Evolutionary conservation across 345 rosid species (phyloP).

Genomic region (Pistacia integerrima): DNA sequence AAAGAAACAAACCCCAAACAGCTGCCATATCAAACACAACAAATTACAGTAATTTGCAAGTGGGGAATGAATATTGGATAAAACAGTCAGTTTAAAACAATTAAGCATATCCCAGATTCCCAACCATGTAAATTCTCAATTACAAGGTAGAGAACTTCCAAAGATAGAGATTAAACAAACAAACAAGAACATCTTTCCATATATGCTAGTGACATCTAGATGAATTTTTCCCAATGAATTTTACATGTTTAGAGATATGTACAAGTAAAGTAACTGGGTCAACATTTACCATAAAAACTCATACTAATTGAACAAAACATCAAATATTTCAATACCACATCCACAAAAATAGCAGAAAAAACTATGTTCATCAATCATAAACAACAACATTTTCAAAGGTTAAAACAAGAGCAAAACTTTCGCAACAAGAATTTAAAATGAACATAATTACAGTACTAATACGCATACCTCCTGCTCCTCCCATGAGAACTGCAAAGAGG

Average conservation of each 20-base stretch:
- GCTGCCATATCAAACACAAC: neutral
- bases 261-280: neutral
- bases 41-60: neutral
- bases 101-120: neutral
- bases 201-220: neutral
- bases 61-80: no score
- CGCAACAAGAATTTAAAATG: neutral
- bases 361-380: no score
- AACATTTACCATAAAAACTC: neutral
- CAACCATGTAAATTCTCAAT: neutral
- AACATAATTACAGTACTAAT: neutral
- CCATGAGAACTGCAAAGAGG: conserved; percentile 24
- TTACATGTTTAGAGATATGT: neutral
- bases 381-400: neutral
- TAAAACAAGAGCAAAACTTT: neutral
- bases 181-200: neutral
- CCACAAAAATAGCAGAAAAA: no score
- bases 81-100: neutral
- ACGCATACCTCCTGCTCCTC: conserved; percentile 32
- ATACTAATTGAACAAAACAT: neutral
- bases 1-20: neutral
- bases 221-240: neutral
- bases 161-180: neutral
- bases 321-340: neutral
- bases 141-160: neutral